Conservation (phyloP, 768 basidiomycete species). For the Udeniomyces megalosporus region DNA sequence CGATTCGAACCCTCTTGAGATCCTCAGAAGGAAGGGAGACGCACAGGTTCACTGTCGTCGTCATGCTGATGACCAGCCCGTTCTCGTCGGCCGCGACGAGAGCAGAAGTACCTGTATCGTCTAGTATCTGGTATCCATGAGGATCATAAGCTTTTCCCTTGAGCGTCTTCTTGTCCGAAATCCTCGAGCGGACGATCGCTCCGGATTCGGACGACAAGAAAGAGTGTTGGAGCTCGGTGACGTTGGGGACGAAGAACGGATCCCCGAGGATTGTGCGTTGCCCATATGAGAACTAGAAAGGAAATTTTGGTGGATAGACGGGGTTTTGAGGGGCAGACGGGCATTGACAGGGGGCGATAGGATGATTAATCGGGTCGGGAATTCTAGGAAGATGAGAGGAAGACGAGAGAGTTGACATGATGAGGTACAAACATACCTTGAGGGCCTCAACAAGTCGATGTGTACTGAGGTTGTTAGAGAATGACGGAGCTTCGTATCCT, state of each 20-base stretch:
- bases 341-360: background rate
- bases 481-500: slow-evolving; percentile 34
- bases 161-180: slow-evolving; percentile 27
- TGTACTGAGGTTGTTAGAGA: slow-evolving; percentile 36
- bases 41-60: slow-evolving; percentile 26
- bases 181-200: background rate
- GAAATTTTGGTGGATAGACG: slow-evolving; percentile 25
- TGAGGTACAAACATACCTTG: slow-evolving; percentile 34
- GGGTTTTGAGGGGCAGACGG: background rate
- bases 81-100: slow-evolving; percentile 29
- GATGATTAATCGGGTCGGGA: slow-evolving; percentile 26
- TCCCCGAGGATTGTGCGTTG: slow-evolving; percentile 29
- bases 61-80: slow-evolving; percentile 26
- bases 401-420: slow-evolving; percentile 28
- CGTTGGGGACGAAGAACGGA: slow-evolving; percentile 33
- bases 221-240: slow-evolving; percentile 27
- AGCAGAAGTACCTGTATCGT: slow-evolving; percentile 32
- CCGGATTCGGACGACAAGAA: slow-evolving; percentile 21
- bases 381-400: background rate
- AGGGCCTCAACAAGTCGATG: slow-evolving; percentile 72
- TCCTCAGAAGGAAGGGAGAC: background rate
- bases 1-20: background rate
- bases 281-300: slow-evolving; percentile 31
- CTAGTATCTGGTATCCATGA: slow-evolving; percentile 1
- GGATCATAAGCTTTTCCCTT: slow-evolving; percentile 28